Conservation (phyloP, 148 eudicot genomes). For the Rhododendron williamsianum region DNA sequence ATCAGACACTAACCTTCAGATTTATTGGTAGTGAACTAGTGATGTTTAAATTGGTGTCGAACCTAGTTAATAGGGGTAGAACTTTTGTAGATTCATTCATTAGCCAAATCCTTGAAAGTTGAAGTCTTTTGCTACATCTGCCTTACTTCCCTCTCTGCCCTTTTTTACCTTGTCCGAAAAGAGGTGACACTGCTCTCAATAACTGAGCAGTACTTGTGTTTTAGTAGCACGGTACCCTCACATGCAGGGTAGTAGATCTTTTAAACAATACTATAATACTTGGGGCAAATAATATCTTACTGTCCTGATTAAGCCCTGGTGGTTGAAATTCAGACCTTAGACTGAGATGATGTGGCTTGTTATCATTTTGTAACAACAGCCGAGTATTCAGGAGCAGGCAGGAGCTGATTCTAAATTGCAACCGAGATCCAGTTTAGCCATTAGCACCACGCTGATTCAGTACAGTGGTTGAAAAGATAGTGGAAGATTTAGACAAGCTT, state of each 20-base stretch:
- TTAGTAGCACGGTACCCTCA: background rate
- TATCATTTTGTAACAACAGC: background rate
- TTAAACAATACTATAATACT: background rate
- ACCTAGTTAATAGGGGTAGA: background rate
- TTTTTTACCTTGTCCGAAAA: background rate
- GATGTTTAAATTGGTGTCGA: background rate
- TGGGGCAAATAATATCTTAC: background rate
- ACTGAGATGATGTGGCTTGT: background rate
- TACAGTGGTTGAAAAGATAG: background rate
- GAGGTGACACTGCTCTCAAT: background rate
- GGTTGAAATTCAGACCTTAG: background rate
- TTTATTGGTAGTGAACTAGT: background rate
- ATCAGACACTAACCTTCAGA: background rate
- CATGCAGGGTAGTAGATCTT: background rate
- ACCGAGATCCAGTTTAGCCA: background rate
- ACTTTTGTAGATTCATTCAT: background rate
- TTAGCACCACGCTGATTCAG: background rate
- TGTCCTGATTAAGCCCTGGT: background rate
- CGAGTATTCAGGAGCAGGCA: background rate
- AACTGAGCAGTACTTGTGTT: background rate
- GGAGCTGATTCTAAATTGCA: background rate
- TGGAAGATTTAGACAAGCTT: background rate
- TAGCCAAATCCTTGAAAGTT: background rate
- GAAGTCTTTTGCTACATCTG: background rate
- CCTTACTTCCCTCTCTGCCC: background rate